These are phyloP conservation scores for Claviceps sp. DNA, from an alignment of 2,329 filamentous ascomycete genomes.

Conservation along the genomic window DNA sequence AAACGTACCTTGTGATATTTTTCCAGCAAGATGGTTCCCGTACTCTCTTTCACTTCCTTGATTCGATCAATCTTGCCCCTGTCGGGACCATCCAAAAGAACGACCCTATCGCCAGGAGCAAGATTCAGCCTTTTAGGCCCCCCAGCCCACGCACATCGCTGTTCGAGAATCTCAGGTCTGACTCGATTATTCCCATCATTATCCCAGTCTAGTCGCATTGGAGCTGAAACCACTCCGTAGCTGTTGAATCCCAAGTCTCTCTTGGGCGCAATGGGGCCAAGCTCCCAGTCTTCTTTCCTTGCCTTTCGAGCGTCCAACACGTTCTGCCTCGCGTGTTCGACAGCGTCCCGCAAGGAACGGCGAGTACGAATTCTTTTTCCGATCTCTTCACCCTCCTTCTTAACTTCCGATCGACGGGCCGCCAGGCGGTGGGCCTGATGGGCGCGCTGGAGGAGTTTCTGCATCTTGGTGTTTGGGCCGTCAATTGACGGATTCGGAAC, in stretches of 20 bases:
- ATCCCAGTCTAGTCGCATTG: constrained; percentile 23
- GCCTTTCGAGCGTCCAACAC: constrained; percentile 30
- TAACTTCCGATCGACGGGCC: constrained; percentile 31
- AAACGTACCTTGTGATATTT: constrained; percentile 49
- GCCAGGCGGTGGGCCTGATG: constrained; percentile 53
- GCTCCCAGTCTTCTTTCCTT: constrained; percentile 62
- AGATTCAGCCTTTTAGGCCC: constrained; percentile 46
- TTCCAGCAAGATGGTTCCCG: constrained; percentile 46
- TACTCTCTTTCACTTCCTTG: constrained; percentile 35
- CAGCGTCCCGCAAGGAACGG: constrained; percentile 17
- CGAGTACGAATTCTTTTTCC: constrained; percentile 18
- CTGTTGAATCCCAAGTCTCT: constrained; percentile 52
- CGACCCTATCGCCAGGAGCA: constrained; percentile 62
- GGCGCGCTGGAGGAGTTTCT: constrained; percentile 56
- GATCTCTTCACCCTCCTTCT: constrained; percentile 18
- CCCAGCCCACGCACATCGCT: constrained; percentile 42
- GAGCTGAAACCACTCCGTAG: constrained; percentile 41
- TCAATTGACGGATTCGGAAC: background rate
- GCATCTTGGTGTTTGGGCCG: constrained; percentile 34
- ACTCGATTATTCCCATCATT: constrained; percentile 17
- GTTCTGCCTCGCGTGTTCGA: constrained; percentile 21
- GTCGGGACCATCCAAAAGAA: constrained; percentile 63
- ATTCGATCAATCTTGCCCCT: constrained; percentile 77
- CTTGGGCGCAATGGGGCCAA: constrained; percentile 67
- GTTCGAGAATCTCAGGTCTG: constrained; percentile 22